Percentiles rank a stretch among this genome's conserved stretches.
Conservation (phyloP, 2,329 filamentous ascomycete species). For the Tolypocladium tropicale region DNA sequence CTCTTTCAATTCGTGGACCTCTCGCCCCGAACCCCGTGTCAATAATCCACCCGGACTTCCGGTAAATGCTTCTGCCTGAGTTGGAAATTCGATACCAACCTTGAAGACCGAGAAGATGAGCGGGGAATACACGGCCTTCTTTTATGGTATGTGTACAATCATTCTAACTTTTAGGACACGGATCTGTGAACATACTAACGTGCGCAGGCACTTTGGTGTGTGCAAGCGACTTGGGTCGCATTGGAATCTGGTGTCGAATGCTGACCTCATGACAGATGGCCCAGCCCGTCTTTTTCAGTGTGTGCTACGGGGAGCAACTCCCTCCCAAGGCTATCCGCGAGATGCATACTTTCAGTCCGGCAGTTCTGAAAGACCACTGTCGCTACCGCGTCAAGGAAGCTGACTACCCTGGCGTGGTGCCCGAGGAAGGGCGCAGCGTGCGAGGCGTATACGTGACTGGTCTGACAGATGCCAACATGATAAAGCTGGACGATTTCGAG, state of each 20-base stretch:
- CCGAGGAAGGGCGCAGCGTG: conserved; percentile 46
- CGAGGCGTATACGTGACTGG: conserved; percentile 70
- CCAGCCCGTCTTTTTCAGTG: conserved; percentile 74
- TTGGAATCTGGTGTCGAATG: conserved; percentile 1
- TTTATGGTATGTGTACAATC: conserved; percentile 37
- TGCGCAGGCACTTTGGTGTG: conserved; percentile 24
- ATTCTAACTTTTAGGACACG: neutral
- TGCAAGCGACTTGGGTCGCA: neutral
- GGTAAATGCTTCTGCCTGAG: neutral
- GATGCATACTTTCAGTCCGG: conserved; percentile 58
- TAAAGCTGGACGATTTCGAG: conserved; percentile 72
- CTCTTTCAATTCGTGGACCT: neutral
- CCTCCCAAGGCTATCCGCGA: conserved; percentile 38
- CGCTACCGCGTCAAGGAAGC: conserved; percentile 57
- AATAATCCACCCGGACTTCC: neutral
- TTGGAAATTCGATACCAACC: neutral
- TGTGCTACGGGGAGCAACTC: conserved; percentile 55
- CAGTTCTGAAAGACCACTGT: conserved; percentile 62
- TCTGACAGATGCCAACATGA: conserved; percentile 65
- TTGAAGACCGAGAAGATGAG: conserved; percentile 26
- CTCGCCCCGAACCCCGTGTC: neutral
- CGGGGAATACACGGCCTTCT: conserved; percentile 38
- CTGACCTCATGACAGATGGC: conserved; percentile 50
- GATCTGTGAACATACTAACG: conserved; percentile 5
- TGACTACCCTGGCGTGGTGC: conserved; percentile 75